Evolutionary conservation across 139 green algal genomes (phyloP).

Genomic region (Chlorella sorokiniana): DNA sequence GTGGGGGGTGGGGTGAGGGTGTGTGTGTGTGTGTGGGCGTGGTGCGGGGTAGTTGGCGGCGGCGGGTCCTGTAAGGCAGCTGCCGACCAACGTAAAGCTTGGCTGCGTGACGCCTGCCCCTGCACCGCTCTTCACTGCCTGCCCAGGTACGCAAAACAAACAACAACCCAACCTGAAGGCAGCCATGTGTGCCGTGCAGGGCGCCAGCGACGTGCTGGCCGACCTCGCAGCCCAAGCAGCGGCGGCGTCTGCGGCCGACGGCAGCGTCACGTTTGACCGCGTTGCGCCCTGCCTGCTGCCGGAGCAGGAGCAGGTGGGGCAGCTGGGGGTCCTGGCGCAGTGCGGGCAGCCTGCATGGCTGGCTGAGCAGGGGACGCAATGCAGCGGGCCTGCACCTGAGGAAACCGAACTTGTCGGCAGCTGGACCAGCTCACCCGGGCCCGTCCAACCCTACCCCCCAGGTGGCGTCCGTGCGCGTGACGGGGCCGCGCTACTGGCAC

Average conservation of each 20-base stretch:
- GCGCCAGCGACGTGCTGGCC: slow-evolving; percentile 15
- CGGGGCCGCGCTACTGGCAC: slow-evolving; percentile 77
- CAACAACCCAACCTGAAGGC: too few relatives aligned
- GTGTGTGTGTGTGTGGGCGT: not conserved
- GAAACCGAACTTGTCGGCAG: too few relatives aligned
- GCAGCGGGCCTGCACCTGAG: too few relatives aligned
- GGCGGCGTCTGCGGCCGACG: not conserved
- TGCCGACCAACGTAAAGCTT: too few relatives aligned
- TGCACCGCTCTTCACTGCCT: too few relatives aligned
- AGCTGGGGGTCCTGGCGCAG: not conserved
- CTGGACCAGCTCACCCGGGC: too few relatives aligned
- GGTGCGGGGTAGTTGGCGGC: not conserved
- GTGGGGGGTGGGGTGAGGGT: not conserved
- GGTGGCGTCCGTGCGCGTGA: slow-evolving; percentile 56
- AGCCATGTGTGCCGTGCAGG: too few relatives aligned
- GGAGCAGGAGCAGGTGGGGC: slow-evolving; percentile 55
- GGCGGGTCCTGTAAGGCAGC: too few relatives aligned
- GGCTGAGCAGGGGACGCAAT: too few relatives aligned
- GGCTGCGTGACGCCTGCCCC: too few relatives aligned
- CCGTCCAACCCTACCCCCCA: slow-evolving; percentile 1
- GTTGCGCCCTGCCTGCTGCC: slow-evolving; percentile 79
- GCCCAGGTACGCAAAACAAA: too few relatives aligned
- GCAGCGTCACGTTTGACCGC: slow-evolving; percentile 18
- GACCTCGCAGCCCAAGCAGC: not conserved
- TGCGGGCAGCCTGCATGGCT: not conserved